Percentiles rank a stretch among this genome's conserved stretches.
phyloP scores from a whole-genome alignment of 305 asterid species.

The Rubia tinctorum region DNA sequence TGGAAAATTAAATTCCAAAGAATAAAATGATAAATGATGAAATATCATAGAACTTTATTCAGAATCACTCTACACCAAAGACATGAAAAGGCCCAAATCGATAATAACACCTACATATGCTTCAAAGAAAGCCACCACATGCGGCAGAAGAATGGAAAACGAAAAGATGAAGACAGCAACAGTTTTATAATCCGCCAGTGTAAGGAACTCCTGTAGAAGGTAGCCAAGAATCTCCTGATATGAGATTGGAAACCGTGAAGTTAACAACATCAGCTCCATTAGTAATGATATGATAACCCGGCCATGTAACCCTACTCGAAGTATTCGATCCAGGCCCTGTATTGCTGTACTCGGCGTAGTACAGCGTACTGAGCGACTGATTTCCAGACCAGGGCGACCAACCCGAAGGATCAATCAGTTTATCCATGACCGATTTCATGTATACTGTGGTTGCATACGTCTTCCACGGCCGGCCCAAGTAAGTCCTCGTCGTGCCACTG shows the following conservation, averaged over 20 bases:
- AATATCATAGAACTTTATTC: too few species aligned
- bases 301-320: slow-evolving; percentile 55
- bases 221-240: slow-evolving; percentile 59
- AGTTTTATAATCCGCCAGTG: slow-evolving; percentile 12
- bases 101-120: not conserved
- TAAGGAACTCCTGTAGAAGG: slow-evolving; percentile 49
- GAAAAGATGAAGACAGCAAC: not conserved
- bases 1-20: too few species aligned
- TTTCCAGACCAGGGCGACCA: slow-evolving; percentile 57
- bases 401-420: slow-evolving; percentile 42
- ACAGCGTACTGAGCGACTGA: slow-evolving; percentile 54
- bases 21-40: too few species aligned
- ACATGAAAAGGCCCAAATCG: not conserved
- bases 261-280: slow-evolving; percentile 38
- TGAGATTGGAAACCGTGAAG: slow-evolving; percentile 51
- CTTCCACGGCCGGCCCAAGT: slow-evolving; percentile 32
- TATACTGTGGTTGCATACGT: slow-evolving; percentile 22
- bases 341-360: slow-evolving; percentile 62
- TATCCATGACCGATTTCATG: slow-evolving; percentile 25
- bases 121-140: not conserved
- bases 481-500: slow-evolving; percentile 8
- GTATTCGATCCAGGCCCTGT: slow-evolving; percentile 64
- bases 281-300: slow-evolving; percentile 44
- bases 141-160: not conserved
- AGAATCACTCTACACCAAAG: not conserved